phyloP scores from a whole-genome alignment of 805 yeast genomes.

The Candida sonorensis region DNA sequence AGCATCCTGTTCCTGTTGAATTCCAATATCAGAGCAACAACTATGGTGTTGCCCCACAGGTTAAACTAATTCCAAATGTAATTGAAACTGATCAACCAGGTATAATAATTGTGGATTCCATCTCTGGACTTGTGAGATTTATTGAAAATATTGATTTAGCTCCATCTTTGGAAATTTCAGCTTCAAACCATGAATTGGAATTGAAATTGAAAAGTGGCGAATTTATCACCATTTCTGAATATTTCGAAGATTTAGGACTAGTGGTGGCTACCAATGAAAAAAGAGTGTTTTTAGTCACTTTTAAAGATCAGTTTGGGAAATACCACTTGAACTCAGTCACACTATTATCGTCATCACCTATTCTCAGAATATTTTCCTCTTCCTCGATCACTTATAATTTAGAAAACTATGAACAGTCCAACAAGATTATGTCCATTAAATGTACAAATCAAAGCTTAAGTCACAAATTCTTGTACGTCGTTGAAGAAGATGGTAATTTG shows the following conservation, averaged over 20 bases:
- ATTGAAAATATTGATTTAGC: constrained; percentile 72
- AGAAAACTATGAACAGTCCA: constrained; percentile 19
- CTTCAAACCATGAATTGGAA: constrained; percentile 28
- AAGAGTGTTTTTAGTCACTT: constrained; percentile 51
- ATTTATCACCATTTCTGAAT: constrained; percentile 45
- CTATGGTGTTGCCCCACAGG: constrained; percentile 37
- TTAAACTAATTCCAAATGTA: constrained; percentile 53
- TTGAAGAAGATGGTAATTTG: constrained; percentile 40
- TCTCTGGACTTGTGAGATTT: constrained; percentile 54
- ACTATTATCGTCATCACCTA: constrained; percentile 15
- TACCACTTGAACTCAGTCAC: constrained; percentile 29
- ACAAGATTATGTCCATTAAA: constrained; percentile 52
- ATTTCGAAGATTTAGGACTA: constrained; percentile 70
- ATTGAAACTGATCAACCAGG: constrained; percentile 56
- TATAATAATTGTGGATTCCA: constrained; percentile 53
- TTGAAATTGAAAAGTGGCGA: constrained; percentile 48
- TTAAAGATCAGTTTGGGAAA: constrained; percentile 66
- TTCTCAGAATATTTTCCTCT: constrained; percentile 13
- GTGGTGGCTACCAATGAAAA: constrained; percentile 65
- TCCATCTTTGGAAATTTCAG: constrained; percentile 40
- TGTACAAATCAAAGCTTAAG: constrained; percentile 36
- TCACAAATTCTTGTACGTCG: constrained; percentile 34
- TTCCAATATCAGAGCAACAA: constrained; percentile 34
- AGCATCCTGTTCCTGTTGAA: constrained; percentile 48
- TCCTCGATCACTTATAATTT: constrained; percentile 10